These are phyloP conservation scores for Escovopsis weberi DNA, from an alignment of 2,329 filamentous ascomycete genomes.

Conservation along the genomic window DNA sequence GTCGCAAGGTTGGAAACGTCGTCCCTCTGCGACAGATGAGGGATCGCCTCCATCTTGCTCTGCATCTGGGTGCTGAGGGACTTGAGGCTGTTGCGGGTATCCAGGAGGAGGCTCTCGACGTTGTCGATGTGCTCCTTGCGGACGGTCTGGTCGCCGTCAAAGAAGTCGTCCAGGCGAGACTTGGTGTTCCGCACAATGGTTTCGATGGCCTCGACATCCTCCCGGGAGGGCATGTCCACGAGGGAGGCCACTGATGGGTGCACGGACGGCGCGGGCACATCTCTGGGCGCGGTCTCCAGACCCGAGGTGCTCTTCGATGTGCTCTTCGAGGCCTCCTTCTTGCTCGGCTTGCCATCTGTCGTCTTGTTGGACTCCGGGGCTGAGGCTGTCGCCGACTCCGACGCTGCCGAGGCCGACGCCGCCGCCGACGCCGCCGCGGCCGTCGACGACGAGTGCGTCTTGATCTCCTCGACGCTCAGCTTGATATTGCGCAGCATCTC, in stretches of 20 bases:
- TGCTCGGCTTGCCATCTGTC: conserved; percentile 6
- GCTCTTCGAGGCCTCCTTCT: neutral
- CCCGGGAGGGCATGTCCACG: conserved; percentile 36
- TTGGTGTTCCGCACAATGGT: conserved; percentile 84
- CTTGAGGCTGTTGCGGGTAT: conserved; percentile 60
- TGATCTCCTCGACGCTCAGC: conserved; percentile 31
- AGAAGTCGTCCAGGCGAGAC: conserved; percentile 64
- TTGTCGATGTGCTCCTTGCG: conserved; percentile 50
- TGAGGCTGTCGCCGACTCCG: neutral
- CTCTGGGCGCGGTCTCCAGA: conserved; percentile 29
- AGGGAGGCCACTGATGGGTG: conserved; percentile 5
- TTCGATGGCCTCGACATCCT: conserved; percentile 84
- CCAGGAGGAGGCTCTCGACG: conserved; percentile 51
- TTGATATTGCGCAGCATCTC: conserved; percentile 35
- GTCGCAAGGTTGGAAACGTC: conserved; percentile 66
- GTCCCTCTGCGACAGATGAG: conserved; percentile 50
- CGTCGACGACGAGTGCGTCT: conserved; percentile 14
- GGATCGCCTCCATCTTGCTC: conserved; percentile 21
- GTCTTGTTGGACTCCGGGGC: conserved; percentile 1
- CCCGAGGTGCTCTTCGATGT: neutral
- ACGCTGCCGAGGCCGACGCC: conserved; percentile 1
- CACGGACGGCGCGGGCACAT: conserved; percentile 2
- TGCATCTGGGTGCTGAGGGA: conserved; percentile 54
- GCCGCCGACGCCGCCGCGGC: conserved; percentile 7
- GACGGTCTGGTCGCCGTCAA: conserved; percentile 58